A percentile compares a stretch with the other conserved stretches of the same genome.
These are phyloP conservation scores for Cladorrhinum sp. DNA, from an alignment of 2,329 filamentous ascomycete genomes.

Conservation along the genomic window DNA sequence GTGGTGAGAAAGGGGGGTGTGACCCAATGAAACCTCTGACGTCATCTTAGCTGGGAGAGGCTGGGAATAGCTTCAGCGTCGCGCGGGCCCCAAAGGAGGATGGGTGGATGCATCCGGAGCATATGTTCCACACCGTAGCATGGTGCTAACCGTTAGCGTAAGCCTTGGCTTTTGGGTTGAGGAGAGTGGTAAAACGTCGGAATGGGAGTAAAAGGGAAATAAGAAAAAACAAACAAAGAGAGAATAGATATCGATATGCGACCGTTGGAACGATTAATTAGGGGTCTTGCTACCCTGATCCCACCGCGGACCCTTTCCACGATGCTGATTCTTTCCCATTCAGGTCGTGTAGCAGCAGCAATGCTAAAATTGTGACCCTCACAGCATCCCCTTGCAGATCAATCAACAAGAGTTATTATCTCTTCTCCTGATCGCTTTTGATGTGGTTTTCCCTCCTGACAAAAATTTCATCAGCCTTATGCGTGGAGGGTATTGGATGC, in stretches of 20 bases:
- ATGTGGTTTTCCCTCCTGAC: not conserved
- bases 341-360: not conserved
- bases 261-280: not conserved
- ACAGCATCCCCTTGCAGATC: not conserved
- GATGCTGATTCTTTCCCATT: not conserved
- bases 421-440: not conserved
- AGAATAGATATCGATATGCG: not conserved
- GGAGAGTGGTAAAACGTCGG: not conserved
- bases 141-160: not conserved
- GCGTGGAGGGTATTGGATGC: not conserved
- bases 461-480: conserved; percentile 9
- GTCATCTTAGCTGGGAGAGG: conserved; percentile 10
- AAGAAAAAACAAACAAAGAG: not conserved
- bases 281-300: not conserved
- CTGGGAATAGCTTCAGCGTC: conserved; percentile 6
- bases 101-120: not conserved
- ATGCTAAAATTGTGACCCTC: not conserved
- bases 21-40: conserved; percentile 13
- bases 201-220: not conserved
- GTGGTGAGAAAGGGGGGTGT: not conserved
- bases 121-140: not conserved
- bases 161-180: not conserved
- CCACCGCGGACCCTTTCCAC: not conserved
- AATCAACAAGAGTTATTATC: not conserved
- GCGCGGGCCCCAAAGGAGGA: not conserved